Percentiles rank a stretch among this genome's conserved stretches.
Conservation (phyloP, 2,329 filamentous ascomycete genomes). For the Alternaria brassicicola region DNA sequence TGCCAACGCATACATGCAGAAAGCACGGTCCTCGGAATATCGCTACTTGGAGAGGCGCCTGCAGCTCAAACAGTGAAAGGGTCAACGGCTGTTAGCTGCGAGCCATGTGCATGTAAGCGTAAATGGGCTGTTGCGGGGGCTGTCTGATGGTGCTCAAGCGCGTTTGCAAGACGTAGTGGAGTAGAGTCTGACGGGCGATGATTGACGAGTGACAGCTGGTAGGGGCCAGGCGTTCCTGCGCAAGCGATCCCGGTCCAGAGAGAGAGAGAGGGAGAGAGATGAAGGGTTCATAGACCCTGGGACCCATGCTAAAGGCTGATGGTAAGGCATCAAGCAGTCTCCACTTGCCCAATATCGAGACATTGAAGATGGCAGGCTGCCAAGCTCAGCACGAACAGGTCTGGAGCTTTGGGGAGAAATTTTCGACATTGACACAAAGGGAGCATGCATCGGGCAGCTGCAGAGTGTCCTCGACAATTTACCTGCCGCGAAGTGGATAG, state of each 20-base stretch:
- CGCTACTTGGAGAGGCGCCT: slow-evolving; percentile 34
- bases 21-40: slow-evolving; percentile 48
- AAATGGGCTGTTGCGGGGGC: slow-evolving; percentile 42
- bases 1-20: slow-evolving; percentile 41
- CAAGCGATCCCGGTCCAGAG: slow-evolving; percentile 9
- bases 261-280: slow-evolving; percentile 8
- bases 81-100: slow-evolving; percentile 48
- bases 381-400: not conserved
- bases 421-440: slow-evolving; percentile 6
- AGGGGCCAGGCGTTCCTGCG: slow-evolving; percentile 33
- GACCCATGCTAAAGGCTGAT: slow-evolving; percentile 12
- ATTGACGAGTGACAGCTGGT: slow-evolving; percentile 30
- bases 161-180: slow-evolving; percentile 25
- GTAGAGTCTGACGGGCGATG: slow-evolving; percentile 22
- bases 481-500: slow-evolving; percentile 17
- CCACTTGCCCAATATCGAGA: slow-evolving; percentile 4
- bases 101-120: slow-evolving; percentile 39
- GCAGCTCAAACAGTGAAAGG: slow-evolving; percentile 39
- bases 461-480: slow-evolving; percentile 24
- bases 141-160: slow-evolving; percentile 31
- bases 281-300: slow-evolving; percentile 11
- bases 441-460: slow-evolving; percentile 22
- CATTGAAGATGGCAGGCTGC: not conserved
- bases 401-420: not conserved
- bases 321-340: slow-evolving; percentile 15